These are phyloP conservation scores for Linnemannia zychae DNA, from an alignment of 192 early-diverging fungal genomes.

Conservation along the genomic window DNA sequence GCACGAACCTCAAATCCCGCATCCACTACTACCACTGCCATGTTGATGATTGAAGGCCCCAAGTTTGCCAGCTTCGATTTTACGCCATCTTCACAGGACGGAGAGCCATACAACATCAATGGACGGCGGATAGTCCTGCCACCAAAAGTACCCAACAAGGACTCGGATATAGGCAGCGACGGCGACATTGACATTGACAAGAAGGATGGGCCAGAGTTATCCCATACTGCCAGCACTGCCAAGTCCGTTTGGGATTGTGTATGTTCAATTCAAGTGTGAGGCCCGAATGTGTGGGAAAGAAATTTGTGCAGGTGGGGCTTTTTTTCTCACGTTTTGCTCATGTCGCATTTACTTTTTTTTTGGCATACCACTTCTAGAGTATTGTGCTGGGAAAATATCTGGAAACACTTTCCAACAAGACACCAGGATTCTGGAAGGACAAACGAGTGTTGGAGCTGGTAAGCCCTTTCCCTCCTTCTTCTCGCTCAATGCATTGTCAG, in stretches of 20 bases:
- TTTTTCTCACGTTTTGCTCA: neutral
- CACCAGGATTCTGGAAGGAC: slow-evolving; percentile 15
- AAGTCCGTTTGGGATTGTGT: slow-evolving; percentile 52
- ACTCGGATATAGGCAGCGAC: neutral
- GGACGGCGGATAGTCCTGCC: slow-evolving; percentile 36
- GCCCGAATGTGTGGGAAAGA: neutral
- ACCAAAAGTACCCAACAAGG: slow-evolving; percentile 3
- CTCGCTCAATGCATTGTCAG: neutral
- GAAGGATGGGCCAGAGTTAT: neutral
- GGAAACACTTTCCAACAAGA: slow-evolving; percentile 27
- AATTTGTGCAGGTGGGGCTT: neutral
- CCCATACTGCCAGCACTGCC: slow-evolving; percentile 46
- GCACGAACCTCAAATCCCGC: neutral
- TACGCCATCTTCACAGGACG: neutral
- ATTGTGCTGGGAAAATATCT: slow-evolving; percentile 52
- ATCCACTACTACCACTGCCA: neutral
- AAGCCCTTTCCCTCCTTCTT: neutral
- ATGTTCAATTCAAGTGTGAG: slow-evolving; percentile 1
- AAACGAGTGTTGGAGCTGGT: slow-evolving; percentile 51
- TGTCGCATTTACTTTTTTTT: neutral
- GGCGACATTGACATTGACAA: neutral
- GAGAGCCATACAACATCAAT: slow-evolving; percentile 27
- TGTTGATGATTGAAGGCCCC: slow-evolving; percentile 55
- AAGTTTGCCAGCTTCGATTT: slow-evolving; percentile 52
- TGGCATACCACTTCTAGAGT: slow-evolving; percentile 25